These are phyloP conservation scores for Inonotus obliquus DNA, from an alignment of 1,284 basidiomycete species.

Conservation along the genomic window DNA sequence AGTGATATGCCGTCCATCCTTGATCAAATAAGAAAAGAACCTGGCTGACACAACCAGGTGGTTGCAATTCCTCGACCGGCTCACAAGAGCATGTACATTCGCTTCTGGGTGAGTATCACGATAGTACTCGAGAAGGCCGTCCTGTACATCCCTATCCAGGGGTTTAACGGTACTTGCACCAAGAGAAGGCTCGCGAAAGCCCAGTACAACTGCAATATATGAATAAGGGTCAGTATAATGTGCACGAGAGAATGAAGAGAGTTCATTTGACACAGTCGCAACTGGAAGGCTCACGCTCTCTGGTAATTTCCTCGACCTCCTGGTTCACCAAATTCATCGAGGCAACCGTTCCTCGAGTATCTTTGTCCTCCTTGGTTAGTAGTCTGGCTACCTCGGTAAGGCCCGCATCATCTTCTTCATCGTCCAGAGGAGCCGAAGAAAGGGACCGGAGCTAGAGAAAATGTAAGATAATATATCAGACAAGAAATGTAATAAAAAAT, in stretches of 20 bases:
- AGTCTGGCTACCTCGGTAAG: background rate
- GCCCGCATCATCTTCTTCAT: background rate
- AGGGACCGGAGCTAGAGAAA: background rate
- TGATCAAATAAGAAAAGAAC: background rate
- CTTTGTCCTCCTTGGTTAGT: background rate
- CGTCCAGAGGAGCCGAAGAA: background rate
- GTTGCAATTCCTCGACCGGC: background rate
- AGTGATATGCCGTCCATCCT: background rate
- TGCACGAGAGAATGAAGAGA: background rate
- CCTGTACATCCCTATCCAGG: background rate
- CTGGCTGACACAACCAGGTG: background rate
- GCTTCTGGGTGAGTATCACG: conserved; percentile 4
- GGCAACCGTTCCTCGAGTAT: conserved; percentile 2
- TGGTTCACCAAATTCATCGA: background rate
- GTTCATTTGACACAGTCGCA: background rate
- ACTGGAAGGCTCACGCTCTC: background rate
- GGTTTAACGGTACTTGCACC: background rate
- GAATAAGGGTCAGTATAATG: background rate
- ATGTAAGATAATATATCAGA: background rate
- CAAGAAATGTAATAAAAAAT: too few species aligned
- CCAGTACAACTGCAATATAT: background rate
- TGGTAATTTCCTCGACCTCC: conserved; percentile 2
- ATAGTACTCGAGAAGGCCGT: background rate
- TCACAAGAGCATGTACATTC: background rate
- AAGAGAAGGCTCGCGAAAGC: background rate